Evolutionary conservation across 1,139 yeast genomes (phyloP).

Genomic region (Geotrichum candidum): DNA sequence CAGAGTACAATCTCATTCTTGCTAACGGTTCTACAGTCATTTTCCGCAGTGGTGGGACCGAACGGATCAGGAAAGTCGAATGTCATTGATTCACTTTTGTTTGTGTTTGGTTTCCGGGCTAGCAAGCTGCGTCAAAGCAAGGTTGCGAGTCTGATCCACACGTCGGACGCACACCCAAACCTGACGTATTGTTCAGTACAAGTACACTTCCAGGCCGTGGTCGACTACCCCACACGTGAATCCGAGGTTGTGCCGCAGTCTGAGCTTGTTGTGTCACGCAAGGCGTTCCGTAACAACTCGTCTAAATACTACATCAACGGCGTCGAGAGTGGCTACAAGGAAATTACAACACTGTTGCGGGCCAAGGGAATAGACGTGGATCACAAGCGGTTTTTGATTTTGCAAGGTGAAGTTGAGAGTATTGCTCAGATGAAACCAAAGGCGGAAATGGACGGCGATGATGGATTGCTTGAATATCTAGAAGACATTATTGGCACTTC

Average conservation of each 20-base stretch:
- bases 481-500: constrained; percentile 97
- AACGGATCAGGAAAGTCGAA: constrained; percentile 98
- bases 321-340: constrained; percentile 45
- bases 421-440: constrained; percentile 98
- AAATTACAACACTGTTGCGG: constrained; percentile 44
- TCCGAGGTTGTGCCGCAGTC: constrained; percentile 44
- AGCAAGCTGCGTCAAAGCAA: constrained; percentile 95
- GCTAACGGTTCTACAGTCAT: constrained; percentile 45
- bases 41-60: constrained; percentile 98
- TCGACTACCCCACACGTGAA: constrained; percentile 49
- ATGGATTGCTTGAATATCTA: constrained; percentile 85
- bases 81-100: constrained; percentile 90
- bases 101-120: constrained; percentile 96
- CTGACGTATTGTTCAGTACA: constrained; percentile 81
- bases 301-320: constrained; percentile 77
- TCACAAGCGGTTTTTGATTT: constrained; percentile 86
- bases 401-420: constrained; percentile 97
- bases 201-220: constrained; percentile 77
- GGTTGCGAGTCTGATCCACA: constrained; percentile 83
- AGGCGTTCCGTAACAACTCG: constrained; percentile 67
- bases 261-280: constrained; percentile 66
- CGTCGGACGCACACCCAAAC: constrained; percentile 59
- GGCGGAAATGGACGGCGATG: constrained; percentile 88
- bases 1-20: constrained; percentile 6
- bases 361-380: constrained; percentile 88